Base-by-base conservation (phyloP, 805 yeast genomes). In the Ogataea parapolymorpha region DNA sequence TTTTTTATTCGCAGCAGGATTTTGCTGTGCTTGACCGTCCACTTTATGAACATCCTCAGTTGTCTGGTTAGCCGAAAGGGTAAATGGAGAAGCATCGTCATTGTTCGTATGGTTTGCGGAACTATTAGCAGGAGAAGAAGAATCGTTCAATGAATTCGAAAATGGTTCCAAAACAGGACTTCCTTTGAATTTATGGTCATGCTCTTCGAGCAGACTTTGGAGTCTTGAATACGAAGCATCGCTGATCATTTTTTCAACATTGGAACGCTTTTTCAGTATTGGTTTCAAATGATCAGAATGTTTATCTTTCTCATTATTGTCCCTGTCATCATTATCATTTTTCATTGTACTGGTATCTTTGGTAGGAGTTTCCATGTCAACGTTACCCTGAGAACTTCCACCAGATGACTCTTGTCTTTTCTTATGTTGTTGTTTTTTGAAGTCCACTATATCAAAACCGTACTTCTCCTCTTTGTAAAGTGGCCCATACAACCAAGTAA, bases 401-500 rank as follows among this genome's bases (percentile, higher is more conserved):
- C 15, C 20, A 16, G 34, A 12, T 3, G 42, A 28, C 7, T 35
- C 39, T 17, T 42, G 39, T 5, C 27, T 26, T 18, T 44, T 27
- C 13, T 32, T 20, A 17, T 41, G 31, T 34, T 46, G 42, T 16
- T 41, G 38, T 15, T 49, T 42, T 31, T 45, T 41, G 35, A 46
- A 48, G 29, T 51, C 53, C 35, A 48, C 41, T 26, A 48, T 48
- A 27, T 51, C 51, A 16, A 47, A 44, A 15, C 49, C 56, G 23
- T 44, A 39, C 25, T 43, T 45, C 13, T 54, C 55, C 6, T 49
- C 57, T 34, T 54, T 55, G 23, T 58, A 60, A 7, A 62, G 54
- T 4, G 99, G 99, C 1, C 99, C 99, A 65, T 91, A 93, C 11
- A 93, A 74, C 99, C 99, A 93, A 1, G 97, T 89, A 9, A 93